A percentile compares a stretch with the other conserved stretches of the same genome.
phyloP scores from a whole-genome alignment of 106 monocot species.

The Triglochin maritima region DNA sequence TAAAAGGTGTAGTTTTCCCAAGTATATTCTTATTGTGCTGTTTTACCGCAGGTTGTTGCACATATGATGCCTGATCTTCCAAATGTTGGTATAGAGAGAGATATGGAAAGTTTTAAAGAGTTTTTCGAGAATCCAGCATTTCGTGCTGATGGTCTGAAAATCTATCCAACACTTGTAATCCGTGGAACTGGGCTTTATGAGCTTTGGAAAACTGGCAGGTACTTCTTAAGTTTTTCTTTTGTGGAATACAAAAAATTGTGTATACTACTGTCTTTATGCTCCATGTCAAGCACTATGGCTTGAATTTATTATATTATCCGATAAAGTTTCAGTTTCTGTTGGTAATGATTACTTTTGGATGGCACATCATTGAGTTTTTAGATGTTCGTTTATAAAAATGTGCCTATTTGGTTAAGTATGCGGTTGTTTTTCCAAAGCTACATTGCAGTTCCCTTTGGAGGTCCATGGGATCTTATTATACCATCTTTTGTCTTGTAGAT shows the following conservation, averaged over 20 bases:
- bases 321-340: too few species aligned
- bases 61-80: slow-evolving; percentile 99
- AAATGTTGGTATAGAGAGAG: slow-evolving; percentile 99
- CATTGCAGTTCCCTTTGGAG: too few species aligned
- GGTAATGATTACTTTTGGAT: too few species aligned
- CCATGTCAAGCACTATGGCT: too few species aligned
- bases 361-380: too few species aligned
- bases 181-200: slow-evolving; percentile 99
- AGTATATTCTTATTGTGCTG: not conserved
- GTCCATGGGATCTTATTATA: not conserved
- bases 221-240: not conserved
- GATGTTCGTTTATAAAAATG: not conserved
- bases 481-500: slow-evolving; percentile 24
- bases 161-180: slow-evolving; percentile 96
- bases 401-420: not conserved
- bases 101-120: slow-evolving; percentile 91
- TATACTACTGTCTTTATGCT: too few species aligned
- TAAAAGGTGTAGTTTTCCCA: too few species aligned
- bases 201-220: slow-evolving; percentile 99
- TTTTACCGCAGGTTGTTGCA: slow-evolving; percentile 69
- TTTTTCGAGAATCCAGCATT: slow-evolving; percentile 94
- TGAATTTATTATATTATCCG: too few species aligned
- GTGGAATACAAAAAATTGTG: not conserved
- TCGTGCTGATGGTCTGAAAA: slow-evolving; percentile 97
- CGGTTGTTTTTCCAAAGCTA: not conserved